Conservation (phyloP, 345 rosid species). For the Laguncularia racemosa region DNA sequence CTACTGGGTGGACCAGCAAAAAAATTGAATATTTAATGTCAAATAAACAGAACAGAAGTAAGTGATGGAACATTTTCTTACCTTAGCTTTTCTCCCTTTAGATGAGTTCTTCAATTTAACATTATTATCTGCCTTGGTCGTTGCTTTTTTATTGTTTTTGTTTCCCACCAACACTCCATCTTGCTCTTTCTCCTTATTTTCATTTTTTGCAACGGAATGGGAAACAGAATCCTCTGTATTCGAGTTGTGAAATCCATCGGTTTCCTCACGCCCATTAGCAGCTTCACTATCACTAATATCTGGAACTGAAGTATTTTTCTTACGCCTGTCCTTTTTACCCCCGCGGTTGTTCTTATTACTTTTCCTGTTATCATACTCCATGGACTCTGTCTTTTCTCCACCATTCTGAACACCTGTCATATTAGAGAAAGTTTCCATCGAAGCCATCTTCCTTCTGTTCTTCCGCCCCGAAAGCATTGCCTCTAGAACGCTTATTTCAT, state of each 20-base stretch:
- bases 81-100: constrained; percentile 82
- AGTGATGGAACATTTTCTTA: constrained; percentile 8
- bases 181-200: constrained; percentile 18
- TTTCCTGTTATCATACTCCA: constrained; percentile 40
- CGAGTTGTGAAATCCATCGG: constrained; percentile 15
- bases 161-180: constrained; percentile 14
- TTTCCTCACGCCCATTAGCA: constrained; percentile 19
- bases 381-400: constrained; percentile 26
- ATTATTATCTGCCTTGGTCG: constrained; percentile 29
- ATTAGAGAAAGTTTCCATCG: constrained; percentile 19
- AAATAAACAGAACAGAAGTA: not conserved
- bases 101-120: constrained; percentile 48
- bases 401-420: constrained; percentile 22
- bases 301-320: constrained; percentile 21
- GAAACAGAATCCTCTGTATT: constrained; percentile 22
- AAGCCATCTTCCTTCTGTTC: constrained; percentile 28
- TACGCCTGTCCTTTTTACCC: constrained; percentile 41
- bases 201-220: constrained; percentile 13
- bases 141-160: constrained; percentile 27
- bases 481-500: constrained; percentile 53
- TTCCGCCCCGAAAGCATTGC: constrained; percentile 55
- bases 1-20: too few relatives aligned
- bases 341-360: constrained; percentile 34
- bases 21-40: not conserved
- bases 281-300: constrained; percentile 20